Conservation (phyloP, 768 basidiomycete species). For the Lactarius akahatsu region DNA sequence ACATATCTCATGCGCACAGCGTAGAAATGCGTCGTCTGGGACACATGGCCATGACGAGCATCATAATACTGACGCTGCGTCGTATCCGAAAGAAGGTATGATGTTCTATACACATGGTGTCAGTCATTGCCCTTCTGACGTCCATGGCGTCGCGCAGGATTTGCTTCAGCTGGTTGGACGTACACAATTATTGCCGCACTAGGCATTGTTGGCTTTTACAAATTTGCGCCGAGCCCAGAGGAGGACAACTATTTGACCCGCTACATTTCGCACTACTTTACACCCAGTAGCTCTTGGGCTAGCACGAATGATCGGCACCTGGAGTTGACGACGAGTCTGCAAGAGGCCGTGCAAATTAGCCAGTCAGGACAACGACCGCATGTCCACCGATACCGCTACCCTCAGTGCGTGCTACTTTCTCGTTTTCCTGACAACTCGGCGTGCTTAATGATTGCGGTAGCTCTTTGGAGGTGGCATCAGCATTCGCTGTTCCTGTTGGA, state of each 20-base stretch:
- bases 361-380: slow-evolving; percentile 44
- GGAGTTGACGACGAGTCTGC: slow-evolving; percentile 42
- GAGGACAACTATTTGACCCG: slow-evolving; percentile 65
- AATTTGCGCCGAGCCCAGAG: slow-evolving; percentile 61
- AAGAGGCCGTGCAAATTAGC: slow-evolving; percentile 46
- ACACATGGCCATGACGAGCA: slow-evolving; percentile 37
- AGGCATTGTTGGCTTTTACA: slow-evolving; percentile 56
- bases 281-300: slow-evolving; percentile 55
- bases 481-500: slow-evolving; percentile 27
- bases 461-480: slow-evolving; percentile 20
- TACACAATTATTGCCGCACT: slow-evolving; percentile 55
- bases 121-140: slow-evolving; percentile 5
- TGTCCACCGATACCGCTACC: slow-evolving; percentile 66
- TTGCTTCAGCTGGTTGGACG: slow-evolving; percentile 65
- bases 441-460: slow-evolving; percentile 6
- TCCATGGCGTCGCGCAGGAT: slow-evolving; percentile 44
- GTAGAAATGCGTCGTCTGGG: slow-evolving; percentile 32
- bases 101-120: slow-evolving; percentile 26
- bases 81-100: slow-evolving; percentile 63
- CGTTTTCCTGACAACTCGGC: background rate
- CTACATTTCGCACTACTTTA: slow-evolving; percentile 59
- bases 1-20: slow-evolving; percentile 27
- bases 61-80: slow-evolving; percentile 43
- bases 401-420: slow-evolving; percentile 50
- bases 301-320: slow-evolving; percentile 58